A percentile compares a stretch with the other conserved stretches of the same genome.
These are phyloP conservation scores for Suillus brevipes DNA, from an alignment of 768 basidiomycete species.

Conservation along the genomic window DNA sequence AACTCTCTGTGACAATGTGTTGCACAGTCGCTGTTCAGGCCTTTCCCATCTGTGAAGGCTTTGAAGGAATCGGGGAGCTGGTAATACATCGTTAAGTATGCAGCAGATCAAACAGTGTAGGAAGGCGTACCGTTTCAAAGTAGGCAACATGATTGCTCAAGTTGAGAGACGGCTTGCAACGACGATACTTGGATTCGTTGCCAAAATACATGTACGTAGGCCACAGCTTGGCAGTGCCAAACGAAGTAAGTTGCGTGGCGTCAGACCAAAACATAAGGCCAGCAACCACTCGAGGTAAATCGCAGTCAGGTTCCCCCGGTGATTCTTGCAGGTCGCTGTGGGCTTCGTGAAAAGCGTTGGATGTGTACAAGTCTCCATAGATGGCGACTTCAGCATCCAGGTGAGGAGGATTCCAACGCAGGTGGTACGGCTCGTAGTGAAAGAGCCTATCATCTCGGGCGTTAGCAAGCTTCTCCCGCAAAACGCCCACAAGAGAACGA, in stretches of 20 bases:
- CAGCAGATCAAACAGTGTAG: too few relatives aligned
- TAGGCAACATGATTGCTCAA: not conserved
- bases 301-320: not conserved
- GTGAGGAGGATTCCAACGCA: not conserved
- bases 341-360: not conserved
- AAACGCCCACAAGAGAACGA: not conserved
- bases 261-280: not conserved
- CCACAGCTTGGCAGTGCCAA: not conserved
- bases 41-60: not conserved
- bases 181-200: not conserved
- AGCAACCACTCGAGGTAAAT: not conserved
- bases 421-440: not conserved
- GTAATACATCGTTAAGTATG: not conserved
- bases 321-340: not conserved
- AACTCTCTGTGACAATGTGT: constrained; percentile 20
- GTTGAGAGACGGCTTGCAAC: not conserved
- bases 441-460: not conserved
- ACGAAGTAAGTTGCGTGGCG: not conserved
- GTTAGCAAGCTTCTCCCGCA: not conserved
- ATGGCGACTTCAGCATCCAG: not conserved
- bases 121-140: not conserved
- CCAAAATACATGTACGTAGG: not conserved
- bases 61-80: not conserved
- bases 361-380: not conserved
- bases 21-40: not conserved